These are phyloP conservation scores for Mortierella polycephala DNA, from an alignment of 371 early-diverging fungal genomes.

Conservation along the genomic window DNA sequence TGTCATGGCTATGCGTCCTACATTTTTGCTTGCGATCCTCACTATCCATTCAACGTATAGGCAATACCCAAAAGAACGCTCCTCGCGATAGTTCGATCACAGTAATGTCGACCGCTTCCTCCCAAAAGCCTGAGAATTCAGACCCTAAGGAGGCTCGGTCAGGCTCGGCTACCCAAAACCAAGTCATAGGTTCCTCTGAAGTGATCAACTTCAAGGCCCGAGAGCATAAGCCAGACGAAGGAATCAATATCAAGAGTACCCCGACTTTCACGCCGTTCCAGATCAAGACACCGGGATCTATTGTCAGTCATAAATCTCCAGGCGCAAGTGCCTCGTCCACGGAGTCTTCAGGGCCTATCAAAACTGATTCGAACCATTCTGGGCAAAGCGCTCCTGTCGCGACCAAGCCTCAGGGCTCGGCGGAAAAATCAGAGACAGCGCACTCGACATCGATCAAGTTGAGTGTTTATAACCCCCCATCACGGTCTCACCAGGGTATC, in stretches of 20 bases:
- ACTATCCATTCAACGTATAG: too few relatives aligned
- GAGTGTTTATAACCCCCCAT: slow-evolving; percentile 12
- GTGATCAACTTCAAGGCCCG: neutral
- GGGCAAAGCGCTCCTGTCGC: neutral
- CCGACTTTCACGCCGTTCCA: neutral
- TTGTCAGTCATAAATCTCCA: too few relatives aligned
- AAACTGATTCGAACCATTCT: neutral
- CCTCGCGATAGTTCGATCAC: too few relatives aligned
- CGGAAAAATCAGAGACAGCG: neutral
- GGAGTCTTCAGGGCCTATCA: neutral
- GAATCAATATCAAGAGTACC: neutral
- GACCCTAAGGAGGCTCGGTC: neutral
- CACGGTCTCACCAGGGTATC: too few relatives aligned
- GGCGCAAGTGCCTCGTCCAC: neutral
- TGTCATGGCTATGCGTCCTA: too few relatives aligned
- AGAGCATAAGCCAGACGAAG: neutral
- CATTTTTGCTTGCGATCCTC: too few relatives aligned
- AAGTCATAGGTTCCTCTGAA: neutral
- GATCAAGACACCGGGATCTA: neutral
- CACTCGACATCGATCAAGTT: slow-evolving; percentile 11
- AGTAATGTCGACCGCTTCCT: too few relatives aligned
- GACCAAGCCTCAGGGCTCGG: neutral
- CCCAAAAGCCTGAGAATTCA: too few relatives aligned
- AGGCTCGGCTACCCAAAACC: neutral
- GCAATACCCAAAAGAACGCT: too few relatives aligned